A percentile compares a stretch with the other conserved stretches of the same genome.
These are phyloP conservation scores for Brassica juncea DNA, from an alignment of 345 rosid genomes.

Conservation along the genomic window DNA sequence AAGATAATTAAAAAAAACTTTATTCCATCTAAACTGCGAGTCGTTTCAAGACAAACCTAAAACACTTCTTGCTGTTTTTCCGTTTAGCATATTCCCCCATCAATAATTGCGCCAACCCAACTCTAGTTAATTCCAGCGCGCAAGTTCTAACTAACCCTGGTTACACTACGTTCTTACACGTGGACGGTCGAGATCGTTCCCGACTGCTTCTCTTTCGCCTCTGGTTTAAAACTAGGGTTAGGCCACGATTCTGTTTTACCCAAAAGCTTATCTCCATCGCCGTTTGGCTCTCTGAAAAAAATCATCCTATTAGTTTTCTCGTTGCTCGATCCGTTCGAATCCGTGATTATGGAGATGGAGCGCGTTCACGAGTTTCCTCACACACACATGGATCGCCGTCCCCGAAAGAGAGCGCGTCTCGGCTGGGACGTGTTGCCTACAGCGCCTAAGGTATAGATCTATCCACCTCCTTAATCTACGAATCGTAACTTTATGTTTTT, in stretches of 20 bases:
- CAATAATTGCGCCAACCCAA: conserved; percentile 51
- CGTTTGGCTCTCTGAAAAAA: neutral
- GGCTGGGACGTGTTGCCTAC: conserved; percentile 85
- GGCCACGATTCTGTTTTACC: conserved; percentile 26
- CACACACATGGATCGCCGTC: conserved; percentile 74
- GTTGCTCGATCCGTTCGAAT: neutral
- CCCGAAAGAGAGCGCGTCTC: conserved; percentile 82
- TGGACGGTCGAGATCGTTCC: conserved; percentile 46
- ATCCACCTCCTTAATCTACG: neutral
- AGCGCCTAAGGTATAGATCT: conserved; percentile 58
- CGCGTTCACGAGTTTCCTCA: conserved; percentile 72
- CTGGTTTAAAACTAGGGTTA: conserved; percentile 58
- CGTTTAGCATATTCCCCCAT: conserved; percentile 21
- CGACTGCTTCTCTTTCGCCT: conserved; percentile 33
- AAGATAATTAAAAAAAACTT: neutral
- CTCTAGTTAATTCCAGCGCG: conserved; percentile 39
- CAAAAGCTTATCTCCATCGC: conserved; percentile 19
- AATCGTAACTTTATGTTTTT: neutral
- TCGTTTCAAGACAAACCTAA: neutral
- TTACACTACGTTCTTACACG: conserved; percentile 43
- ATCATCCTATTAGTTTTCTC: too few species aligned
- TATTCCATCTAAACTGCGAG: conserved; percentile 19
- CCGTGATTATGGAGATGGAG: conserved; percentile 77
- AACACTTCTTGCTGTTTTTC: conserved; percentile 19
- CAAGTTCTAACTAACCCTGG: conserved; percentile 38